Percentiles rank a stretch among this genome's conserved stretches.
Evolutionary conservation across 1,139 yeast genomes (phyloP).

Genomic region (Yamadazyma siamensis): DNA sequence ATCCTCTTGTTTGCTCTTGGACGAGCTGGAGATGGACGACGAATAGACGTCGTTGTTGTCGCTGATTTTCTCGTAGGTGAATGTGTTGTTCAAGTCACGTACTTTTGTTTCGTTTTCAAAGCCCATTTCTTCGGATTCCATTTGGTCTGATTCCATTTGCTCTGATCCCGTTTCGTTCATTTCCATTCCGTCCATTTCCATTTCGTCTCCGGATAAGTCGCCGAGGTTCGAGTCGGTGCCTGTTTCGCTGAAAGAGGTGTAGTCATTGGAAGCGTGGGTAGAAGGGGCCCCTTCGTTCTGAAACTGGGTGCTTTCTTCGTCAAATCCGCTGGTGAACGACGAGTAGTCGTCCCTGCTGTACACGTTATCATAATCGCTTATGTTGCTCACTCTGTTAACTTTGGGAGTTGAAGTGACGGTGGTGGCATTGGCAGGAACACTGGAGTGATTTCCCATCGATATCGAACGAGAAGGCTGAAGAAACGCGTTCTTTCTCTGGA

Average conservation of each 20-base stretch:
- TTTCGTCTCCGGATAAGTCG: not conserved
- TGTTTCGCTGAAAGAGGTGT: slow-evolving; percentile 20
- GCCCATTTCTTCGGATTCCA: no score
- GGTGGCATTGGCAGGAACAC: slow-evolving; percentile 3
- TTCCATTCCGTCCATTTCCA: not conserved
- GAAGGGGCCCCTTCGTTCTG: slow-evolving; percentile 3
- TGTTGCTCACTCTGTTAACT: slow-evolving; percentile 12
- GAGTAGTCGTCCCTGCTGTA: slow-evolving; percentile 24
- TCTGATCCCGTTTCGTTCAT: not conserved
- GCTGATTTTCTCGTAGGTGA: slow-evolving; percentile 4
- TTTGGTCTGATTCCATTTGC: not conserved
- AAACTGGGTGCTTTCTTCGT: slow-evolving; percentile 18
- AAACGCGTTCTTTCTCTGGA: slow-evolving; percentile 30
- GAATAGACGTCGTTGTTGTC: slow-evolving; percentile 4
- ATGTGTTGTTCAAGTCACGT: slow-evolving; percentile 3
- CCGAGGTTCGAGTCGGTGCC: slow-evolving; percentile 1
- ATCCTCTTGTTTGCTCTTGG: slow-evolving; percentile 1
- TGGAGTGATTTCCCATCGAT: slow-evolving; percentile 4
- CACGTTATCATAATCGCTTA: slow-evolving; percentile 6
- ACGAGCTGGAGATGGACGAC: slow-evolving; percentile 1
- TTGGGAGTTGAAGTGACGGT: slow-evolving; percentile 43
- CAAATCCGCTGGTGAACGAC: slow-evolving; percentile 35
- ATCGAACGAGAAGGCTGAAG: slow-evolving; percentile 10
- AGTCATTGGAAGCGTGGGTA: slow-evolving; percentile 17
- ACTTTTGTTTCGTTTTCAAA: not conserved